Base-by-base conservation (phyloP, 495 filamentous ascomycete species). In the Glarea lozoyensis region DNA sequence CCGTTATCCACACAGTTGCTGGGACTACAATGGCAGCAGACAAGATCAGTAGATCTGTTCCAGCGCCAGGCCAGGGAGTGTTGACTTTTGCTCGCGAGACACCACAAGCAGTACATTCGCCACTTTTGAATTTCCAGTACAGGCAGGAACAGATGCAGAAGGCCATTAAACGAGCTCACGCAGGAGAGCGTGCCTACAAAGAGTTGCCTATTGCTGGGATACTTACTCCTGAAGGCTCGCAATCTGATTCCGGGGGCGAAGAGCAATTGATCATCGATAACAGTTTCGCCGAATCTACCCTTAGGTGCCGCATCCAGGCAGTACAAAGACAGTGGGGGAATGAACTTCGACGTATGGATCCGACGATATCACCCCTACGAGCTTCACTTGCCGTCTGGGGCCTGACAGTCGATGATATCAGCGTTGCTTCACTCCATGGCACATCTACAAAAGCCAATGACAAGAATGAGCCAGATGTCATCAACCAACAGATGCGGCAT, bases 371-470 rank as follows among this genome's bases (percentile, higher is more conserved):
- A 52, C 90, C 90, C 48, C 73, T 98, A 21, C 82, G 92, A 49
- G 90, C 88, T 52, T 83, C 92, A 17, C 74, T 97, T 36, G 90
- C 90, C 24, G 93, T 87, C 13, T 96, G 92, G 92, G 88, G 87
- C 57, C 78, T 98, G 23, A 95, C 88, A n/a, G 86, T 98, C 48
- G 90, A 98, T 58, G 92, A 98, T 52, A 75, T 98, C 31, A 79
- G 63, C 42, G 85, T 96, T 27, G 88, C 88, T 6, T 96, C 90
- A 15, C 95, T 96, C 82, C 90, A 98, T 64, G 92, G 92, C 45
- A 98, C 92, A 18, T 94, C 88, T n/a, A 98, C 92, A 24, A 86
- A 88, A 43, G 87, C 88, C 42, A 98, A 97, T 59, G 92, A 98
- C 67, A 96, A 94, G 76, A 98, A 98, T 62, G 92, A 98, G 63